Evolutionary conservation across 202 grass and related monocot species (phyloP).

Genomic region (Eragrostis tef): DNA sequence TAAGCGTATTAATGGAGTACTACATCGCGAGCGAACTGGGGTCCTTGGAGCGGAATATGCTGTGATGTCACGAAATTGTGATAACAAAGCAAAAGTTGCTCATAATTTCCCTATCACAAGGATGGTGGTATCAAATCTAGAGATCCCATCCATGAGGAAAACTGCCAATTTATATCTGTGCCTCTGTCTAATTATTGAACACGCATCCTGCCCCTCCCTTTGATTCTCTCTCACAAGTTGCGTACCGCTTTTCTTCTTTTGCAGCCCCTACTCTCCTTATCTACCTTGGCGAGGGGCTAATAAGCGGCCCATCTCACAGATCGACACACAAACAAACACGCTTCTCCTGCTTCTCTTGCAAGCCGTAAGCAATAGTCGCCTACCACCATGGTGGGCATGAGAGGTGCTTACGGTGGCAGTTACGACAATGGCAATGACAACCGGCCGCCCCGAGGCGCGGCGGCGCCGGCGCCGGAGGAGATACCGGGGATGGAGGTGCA

Average conservation of each 20-base stretch:
- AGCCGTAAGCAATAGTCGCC: background rate
- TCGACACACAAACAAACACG: background rate
- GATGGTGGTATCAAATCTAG: constrained; percentile 54
- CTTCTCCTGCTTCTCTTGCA: background rate
- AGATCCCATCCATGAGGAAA: constrained; percentile 37
- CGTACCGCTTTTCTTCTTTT: constrained; percentile 48
- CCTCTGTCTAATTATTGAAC: constrained; percentile 40
- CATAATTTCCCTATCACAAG: constrained; percentile 30
- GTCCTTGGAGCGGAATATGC: background rate
- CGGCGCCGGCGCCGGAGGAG: background rate
- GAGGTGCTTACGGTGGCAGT: no score
- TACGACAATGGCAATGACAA: no score
- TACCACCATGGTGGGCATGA: constrained; percentile 53
- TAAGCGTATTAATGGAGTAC: background rate
- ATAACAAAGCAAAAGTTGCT: constrained; percentile 29
- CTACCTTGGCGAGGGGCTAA: constrained; percentile 9
- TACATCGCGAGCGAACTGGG: background rate
- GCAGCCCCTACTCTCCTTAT: constrained; percentile 9
- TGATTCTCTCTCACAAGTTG: constrained; percentile 50
- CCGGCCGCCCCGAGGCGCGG: background rate
- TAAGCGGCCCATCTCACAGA: constrained; percentile 9
- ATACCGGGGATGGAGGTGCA: constrained; percentile 49
- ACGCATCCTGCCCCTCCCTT: background rate
- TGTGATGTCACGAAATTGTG: constrained; percentile 33
- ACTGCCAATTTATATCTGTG: constrained; percentile 23